phyloP scores from a whole-genome alignment of 208 protist genomes.

The Wallacemonas sp. region DNA sequence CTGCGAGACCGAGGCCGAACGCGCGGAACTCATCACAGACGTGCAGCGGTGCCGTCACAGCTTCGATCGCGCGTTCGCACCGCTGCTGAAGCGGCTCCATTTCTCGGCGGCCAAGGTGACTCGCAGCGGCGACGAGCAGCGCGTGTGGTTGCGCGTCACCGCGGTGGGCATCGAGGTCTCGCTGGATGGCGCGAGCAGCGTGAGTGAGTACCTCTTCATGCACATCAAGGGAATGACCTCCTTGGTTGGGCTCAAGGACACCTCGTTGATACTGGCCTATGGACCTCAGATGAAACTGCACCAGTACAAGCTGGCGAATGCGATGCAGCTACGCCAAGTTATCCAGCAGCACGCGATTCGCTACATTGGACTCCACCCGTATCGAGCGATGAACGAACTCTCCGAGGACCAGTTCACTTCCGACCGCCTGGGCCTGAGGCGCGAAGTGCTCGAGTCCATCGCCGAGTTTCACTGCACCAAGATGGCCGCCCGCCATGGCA shows the following conservation, averaged over 20 bases:
- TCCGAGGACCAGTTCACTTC: slow-evolving; percentile 54
- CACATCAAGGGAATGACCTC: slow-evolving; percentile 69
- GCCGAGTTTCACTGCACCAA: slow-evolving; percentile 87
- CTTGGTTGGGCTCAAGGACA: slow-evolving; percentile 48
- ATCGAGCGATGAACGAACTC: slow-evolving; percentile 46
- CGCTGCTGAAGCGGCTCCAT: slow-evolving; percentile 14
- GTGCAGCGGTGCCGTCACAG: slow-evolving; percentile 62
- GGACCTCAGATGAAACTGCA: slow-evolving; percentile 75
- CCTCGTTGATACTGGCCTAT: slow-evolving; percentile 64
- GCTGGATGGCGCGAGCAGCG: slow-evolving; percentile 9
- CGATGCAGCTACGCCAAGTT: slow-evolving; percentile 33
- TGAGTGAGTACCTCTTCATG: slow-evolving; percentile 82
- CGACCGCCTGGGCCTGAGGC: slow-evolving; percentile 69
- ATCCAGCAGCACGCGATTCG: slow-evolving; percentile 38
- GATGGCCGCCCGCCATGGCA: slow-evolving; percentile 40
- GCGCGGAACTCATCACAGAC: slow-evolving; percentile 86
- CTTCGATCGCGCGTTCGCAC: slow-evolving; percentile 54
- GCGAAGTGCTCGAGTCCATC: slow-evolving; percentile 55
- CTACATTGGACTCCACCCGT: slow-evolving; percentile 65
- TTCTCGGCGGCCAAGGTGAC: slow-evolving; percentile 67
- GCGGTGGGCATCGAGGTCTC: slow-evolving; percentile 50
- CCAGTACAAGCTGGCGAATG: slow-evolving; percentile 47
- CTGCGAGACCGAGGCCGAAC: slow-evolving; percentile 46
- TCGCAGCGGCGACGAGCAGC: slow-evolving; percentile 40
- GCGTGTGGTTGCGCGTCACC: slow-evolving; percentile 59